Evolutionary conservation across 495 filamentous ascomycete species (phyloP).

Genomic region (Aspergillus campestris): DNA sequence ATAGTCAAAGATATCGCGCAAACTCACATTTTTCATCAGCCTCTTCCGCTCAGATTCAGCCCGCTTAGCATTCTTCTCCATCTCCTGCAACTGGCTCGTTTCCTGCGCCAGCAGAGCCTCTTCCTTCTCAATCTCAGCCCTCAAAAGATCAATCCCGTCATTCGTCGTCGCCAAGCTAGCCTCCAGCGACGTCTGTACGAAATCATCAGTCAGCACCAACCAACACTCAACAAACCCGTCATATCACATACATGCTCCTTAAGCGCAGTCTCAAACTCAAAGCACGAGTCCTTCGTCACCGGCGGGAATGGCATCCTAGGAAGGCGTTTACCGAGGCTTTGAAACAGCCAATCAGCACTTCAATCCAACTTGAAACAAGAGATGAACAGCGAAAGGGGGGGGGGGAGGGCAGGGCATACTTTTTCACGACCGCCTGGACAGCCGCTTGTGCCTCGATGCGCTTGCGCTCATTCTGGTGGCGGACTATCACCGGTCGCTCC

Average conservation of each 20-base stretch:
- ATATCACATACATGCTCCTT: constrained; percentile 43
- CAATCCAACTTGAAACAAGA: too few relatives aligned
- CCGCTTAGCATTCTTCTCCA: constrained; percentile 47
- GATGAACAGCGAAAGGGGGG: too few relatives aligned
- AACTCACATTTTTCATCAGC: constrained; percentile 37
- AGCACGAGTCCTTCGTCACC: constrained; percentile 45
- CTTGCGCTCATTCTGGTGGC: constrained; percentile 45
- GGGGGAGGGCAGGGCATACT: constrained; percentile 26
- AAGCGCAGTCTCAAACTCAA: constrained; percentile 52
- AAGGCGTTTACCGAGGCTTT: constrained; percentile 39
- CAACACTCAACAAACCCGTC: not conserved
- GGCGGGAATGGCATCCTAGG: constrained; percentile 55
- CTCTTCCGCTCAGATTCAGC: constrained; percentile 38
- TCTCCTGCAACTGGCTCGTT: constrained; percentile 35
- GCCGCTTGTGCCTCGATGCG: constrained; percentile 48
- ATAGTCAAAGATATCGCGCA: not conserved
- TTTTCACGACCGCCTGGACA: constrained; percentile 39
- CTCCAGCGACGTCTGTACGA: constrained; percentile 43
- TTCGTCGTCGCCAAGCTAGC: constrained; percentile 41
- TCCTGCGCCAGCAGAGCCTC: constrained; percentile 44
- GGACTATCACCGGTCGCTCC: constrained; percentile 47
- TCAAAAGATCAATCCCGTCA: constrained; percentile 47
- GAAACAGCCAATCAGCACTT: not conserved
- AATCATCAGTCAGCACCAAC: constrained; percentile 7
- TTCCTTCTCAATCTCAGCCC: constrained; percentile 46